phyloP scores from a whole-genome alignment of 352 stramenopile genomes.

The Phytophthora colocasiae region DNA sequence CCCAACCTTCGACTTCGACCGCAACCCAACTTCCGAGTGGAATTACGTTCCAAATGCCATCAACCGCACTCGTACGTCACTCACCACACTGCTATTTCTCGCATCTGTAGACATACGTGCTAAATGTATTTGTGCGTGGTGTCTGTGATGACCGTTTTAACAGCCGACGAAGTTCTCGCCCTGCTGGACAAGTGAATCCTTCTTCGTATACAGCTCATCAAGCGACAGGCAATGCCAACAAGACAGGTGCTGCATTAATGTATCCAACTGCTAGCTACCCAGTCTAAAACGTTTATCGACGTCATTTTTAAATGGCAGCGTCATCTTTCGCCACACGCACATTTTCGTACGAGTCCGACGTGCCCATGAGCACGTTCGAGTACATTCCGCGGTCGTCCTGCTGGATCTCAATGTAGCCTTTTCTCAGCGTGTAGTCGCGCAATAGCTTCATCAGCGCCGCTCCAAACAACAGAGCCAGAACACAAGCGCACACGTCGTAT shows the following conservation, averaged over 20 bases:
- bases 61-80: conserved; percentile 54
- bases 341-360: conserved; percentile 77
- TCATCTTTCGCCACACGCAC: conserved; percentile 25
- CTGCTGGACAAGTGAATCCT: conserved; percentile 50
- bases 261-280: conserved; percentile 18
- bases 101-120: background rate
- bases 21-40: conserved; percentile 71
- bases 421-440: conserved; percentile 50
- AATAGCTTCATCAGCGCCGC: conserved; percentile 56
- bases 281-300: background rate
- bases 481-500: conserved; percentile 52
- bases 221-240: conserved; percentile 1
- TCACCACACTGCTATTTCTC: background rate
- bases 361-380: conserved; percentile 59
- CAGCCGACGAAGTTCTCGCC: conserved; percentile 65
- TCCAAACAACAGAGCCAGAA: conserved; percentile 51
- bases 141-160: conserved; percentile 12
- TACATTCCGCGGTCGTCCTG: conserved; percentile 76
- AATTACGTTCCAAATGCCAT: conserved; percentile 54
- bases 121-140: conserved; percentile 1
- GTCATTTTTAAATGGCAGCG: conserved; percentile 19
- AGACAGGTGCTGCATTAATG: conserved; percentile 20
- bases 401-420: conserved; percentile 70
- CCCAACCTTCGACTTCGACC: conserved; percentile 58
- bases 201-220: background rate